Conservation (phyloP, 2,329 filamentous ascomycete species). For the Colletotrichum gloeosporioides region DNA sequence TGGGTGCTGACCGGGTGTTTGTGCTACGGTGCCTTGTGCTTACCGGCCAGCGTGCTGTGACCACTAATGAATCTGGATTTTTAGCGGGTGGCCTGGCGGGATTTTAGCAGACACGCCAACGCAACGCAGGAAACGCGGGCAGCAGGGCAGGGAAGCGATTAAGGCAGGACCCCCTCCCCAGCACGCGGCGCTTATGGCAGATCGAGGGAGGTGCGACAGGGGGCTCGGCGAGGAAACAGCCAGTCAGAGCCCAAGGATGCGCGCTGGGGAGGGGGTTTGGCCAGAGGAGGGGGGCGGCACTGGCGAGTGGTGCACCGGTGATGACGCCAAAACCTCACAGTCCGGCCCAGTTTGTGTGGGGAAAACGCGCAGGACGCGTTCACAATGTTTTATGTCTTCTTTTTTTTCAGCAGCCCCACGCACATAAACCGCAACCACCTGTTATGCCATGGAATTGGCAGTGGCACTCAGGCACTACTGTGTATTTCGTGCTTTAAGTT, state of each 20-base stretch:
- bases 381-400: constrained; percentile 8
- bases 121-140: not conserved
- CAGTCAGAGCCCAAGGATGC: not conserved
- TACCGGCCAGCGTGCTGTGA: not conserved
- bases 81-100: not conserved
- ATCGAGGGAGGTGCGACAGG: constrained; percentile 21
- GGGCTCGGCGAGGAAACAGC: not conserved
- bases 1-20: not conserved
- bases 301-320: not conserved
- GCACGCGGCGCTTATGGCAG: constrained; percentile 16
- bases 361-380: constrained; percentile 5
- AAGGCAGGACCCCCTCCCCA: constrained; percentile 13
- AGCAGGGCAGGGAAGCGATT: not conserved
- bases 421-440: not conserved
- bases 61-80: not conserved
- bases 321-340: constrained; percentile 20
- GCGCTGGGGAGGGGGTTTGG: not conserved
- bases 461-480: not conserved
- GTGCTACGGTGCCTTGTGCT: not conserved
- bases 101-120: constrained; percentile 9
- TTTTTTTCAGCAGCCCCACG: not conserved
- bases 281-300: not conserved
- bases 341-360: not conserved
- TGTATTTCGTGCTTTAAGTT: not conserved
- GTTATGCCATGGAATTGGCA: not conserved